Percentiles rank a stretch among this genome's conserved stretches.
These are phyloP conservation scores for Sporothrix brasiliensis DNA, from an alignment of 2,329 filamentous ascomycete species.

Conservation along the genomic window DNA sequence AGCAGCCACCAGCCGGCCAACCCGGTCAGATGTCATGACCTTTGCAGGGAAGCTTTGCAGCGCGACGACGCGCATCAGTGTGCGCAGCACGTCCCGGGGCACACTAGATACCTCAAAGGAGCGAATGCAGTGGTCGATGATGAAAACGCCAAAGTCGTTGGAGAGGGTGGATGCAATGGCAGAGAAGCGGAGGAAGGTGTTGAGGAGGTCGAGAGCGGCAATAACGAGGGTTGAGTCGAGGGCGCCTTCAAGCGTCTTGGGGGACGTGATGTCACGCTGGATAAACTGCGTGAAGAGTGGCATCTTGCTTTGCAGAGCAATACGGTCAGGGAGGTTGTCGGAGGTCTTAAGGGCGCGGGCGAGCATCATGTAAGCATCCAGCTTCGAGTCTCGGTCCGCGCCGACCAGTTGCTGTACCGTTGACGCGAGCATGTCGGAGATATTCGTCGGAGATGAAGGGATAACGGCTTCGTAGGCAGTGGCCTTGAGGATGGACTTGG, in stretches of 20 bases:
- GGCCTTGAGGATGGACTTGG: conserved; percentile 78
- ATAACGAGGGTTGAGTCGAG: conserved; percentile 71
- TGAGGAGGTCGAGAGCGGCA: conserved; percentile 76
- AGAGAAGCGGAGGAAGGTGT: conserved; percentile 73
- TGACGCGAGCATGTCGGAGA: conserved; percentile 82
- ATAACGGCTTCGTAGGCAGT: conserved; percentile 44
- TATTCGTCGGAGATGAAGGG: conserved; percentile 55
- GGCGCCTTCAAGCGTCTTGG: conserved; percentile 58
- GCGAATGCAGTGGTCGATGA: conserved; percentile 78
- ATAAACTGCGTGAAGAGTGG: conserved; percentile 78
- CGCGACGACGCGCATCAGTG: conserved; percentile 78
- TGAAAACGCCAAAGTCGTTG: conserved; percentile 75
- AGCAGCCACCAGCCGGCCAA: conserved; percentile 69
- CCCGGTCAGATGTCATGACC: conserved; percentile 71
- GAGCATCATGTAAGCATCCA: conserved; percentile 86
- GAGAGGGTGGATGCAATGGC: conserved; percentile 71
- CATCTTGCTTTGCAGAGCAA: conserved; percentile 75
- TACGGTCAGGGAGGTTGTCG: conserved; percentile 75
- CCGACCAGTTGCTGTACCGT: conserved; percentile 79
- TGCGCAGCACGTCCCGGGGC: conserved; percentile 77
- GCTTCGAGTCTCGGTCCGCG: conserved; percentile 68
- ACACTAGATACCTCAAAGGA: conserved; percentile 68
- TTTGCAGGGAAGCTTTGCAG: conserved; percentile 77
- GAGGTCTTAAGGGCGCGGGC: conserved; percentile 76
- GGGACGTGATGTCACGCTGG: conserved; percentile 70